Percentiles rank a stretch among this genome's conserved stretches.
These are phyloP conservation scores for Trichomonascus vanleenenianus DNA, from an alignment of 805 yeast genomes.

Conservation along the genomic window DNA sequence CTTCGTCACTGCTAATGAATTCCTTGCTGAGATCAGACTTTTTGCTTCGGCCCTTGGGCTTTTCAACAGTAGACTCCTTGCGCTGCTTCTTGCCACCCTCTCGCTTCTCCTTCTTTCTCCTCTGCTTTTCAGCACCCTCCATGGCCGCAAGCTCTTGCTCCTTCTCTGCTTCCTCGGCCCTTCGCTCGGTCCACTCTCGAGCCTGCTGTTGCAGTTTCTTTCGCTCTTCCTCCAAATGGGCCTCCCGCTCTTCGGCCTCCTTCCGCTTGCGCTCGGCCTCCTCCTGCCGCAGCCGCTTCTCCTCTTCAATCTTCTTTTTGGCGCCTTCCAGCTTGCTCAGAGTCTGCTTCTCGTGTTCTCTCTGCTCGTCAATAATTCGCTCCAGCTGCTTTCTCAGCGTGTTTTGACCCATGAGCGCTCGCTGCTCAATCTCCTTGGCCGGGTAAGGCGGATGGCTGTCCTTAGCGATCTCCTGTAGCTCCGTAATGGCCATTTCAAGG, in stretches of 20 bases:
- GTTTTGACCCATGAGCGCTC: slow-evolving; percentile 78
- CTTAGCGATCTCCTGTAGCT: slow-evolving; percentile 53
- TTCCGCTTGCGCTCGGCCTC: slow-evolving; percentile 26
- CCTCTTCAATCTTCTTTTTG: slow-evolving; percentile 53
- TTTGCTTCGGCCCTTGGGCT: slow-evolving; percentile 4
- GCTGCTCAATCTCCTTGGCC: slow-evolving; percentile 67
- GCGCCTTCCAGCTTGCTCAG: slow-evolving; percentile 67
- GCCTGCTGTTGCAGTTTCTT: slow-evolving; percentile 26
- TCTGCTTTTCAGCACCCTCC: slow-evolving; percentile 14
- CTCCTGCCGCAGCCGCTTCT: slow-evolving; percentile 36
- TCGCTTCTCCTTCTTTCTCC: slow-evolving; percentile 6
- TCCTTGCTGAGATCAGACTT: slow-evolving; percentile 14
- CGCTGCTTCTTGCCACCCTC: slow-evolving; percentile 7
- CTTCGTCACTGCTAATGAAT: slow-evolving; percentile 34
- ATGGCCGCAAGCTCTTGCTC: slow-evolving; percentile 14
- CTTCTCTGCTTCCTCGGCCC: slow-evolving; percentile 31
- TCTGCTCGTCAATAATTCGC: slow-evolving; percentile 64
- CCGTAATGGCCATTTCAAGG: slow-evolving; percentile 52
- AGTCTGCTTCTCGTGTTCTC: slow-evolving; percentile 50
- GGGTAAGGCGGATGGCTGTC: slow-evolving; percentile 67
- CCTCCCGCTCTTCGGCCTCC: slow-evolving; percentile 22
- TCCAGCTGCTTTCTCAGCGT: slow-evolving; percentile 68
- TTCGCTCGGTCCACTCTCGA: slow-evolving; percentile 34
- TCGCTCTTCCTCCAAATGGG: slow-evolving; percentile 26
- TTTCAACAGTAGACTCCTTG: slow-evolving; percentile 12